A percentile compares a stretch with the other conserved stretches of the same genome.
phyloP scores from a whole-genome alignment of 768 basidiomycete species.

The Leccinellum luteum region DNA sequence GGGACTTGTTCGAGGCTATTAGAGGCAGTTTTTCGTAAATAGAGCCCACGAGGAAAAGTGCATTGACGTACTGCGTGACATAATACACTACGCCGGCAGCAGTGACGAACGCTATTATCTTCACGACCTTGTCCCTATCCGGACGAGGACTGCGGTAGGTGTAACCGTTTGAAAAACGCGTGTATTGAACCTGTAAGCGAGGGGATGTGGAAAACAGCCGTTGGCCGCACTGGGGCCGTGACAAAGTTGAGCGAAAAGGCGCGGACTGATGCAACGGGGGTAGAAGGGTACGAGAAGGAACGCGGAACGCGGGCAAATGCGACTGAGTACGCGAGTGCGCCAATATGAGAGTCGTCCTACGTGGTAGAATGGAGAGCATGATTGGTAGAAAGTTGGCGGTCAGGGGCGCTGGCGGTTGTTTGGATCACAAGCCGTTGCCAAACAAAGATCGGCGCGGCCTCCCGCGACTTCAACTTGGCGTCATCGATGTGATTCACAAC shows the following conservation, averaged over 20 bases:
- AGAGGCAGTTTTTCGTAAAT: neutral
- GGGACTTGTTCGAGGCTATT: conserved; percentile 78
- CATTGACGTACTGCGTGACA: conserved; percentile 28
- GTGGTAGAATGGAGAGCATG: conserved; percentile 11
- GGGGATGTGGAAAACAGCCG: conserved; percentile 23
- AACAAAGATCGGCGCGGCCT: conserved; percentile 7
- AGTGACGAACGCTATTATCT: conserved; percentile 17
- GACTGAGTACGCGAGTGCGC: neutral
- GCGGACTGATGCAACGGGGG: neutral
- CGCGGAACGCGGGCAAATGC: neutral
- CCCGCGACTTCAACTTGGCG: neutral
- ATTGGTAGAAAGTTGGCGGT: neutral
- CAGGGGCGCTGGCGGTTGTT: neutral
- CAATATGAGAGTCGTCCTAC: conserved; percentile 1
- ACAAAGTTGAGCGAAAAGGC: neutral
- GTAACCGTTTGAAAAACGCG: conserved; percentile 22
- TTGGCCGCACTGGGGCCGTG: neutral
- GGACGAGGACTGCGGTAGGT: conserved; percentile 4
- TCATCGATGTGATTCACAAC: neutral
- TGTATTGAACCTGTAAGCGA: conserved; percentile 24
- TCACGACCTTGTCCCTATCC: conserved; percentile 8
- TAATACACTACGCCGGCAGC: conserved; percentile 25
- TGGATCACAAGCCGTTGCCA: conserved; percentile 11
- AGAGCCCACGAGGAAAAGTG: neutral
- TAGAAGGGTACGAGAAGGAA: neutral